Evolutionary conservation across 768 basidiomycete genomes (phyloP).

Genomic region (Mycena epipterygia): DNA sequence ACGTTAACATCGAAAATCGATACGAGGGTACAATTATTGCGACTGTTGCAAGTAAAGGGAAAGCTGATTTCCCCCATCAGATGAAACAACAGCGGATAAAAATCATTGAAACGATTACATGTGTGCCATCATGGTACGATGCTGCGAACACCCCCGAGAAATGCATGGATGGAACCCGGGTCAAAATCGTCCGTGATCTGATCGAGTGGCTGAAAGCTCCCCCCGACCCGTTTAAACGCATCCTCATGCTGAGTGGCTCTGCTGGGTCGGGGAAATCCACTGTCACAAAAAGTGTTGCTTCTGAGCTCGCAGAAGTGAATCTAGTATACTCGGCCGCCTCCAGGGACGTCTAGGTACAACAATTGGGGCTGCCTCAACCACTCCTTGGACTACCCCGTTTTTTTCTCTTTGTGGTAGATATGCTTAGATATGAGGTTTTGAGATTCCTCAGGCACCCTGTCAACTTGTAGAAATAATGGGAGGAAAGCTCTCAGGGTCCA

Average conservation of each 20-base stretch:
- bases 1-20: not conserved
- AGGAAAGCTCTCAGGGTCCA: too few relatives aligned
- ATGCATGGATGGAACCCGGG: not conserved
- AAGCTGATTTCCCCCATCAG: not conserved
- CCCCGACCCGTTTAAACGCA: not conserved
- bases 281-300: not conserved
- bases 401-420: too few relatives aligned
- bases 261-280: not conserved
- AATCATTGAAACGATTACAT: not conserved
- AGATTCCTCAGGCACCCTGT: too few relatives aligned
- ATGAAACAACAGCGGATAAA: not conserved
- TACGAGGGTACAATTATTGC: not conserved
- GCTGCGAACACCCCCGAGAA: not conserved
- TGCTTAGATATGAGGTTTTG: too few relatives aligned
- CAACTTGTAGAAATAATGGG: too few relatives aligned
- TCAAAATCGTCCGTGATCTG: not conserved
- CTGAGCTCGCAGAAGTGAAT: too few relatives aligned
- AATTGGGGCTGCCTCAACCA: too few relatives aligned
- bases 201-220: not conserved
- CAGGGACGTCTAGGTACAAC: too few relatives aligned
- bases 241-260: not conserved
- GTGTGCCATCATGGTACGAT: not conserved
- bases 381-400: too few relatives aligned
- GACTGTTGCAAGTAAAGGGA: not conserved
- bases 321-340: too few relatives aligned